Evolutionary conservation across 1,139 yeast genomes (phyloP).

Genomic region (Pichia norvegensis): DNA sequence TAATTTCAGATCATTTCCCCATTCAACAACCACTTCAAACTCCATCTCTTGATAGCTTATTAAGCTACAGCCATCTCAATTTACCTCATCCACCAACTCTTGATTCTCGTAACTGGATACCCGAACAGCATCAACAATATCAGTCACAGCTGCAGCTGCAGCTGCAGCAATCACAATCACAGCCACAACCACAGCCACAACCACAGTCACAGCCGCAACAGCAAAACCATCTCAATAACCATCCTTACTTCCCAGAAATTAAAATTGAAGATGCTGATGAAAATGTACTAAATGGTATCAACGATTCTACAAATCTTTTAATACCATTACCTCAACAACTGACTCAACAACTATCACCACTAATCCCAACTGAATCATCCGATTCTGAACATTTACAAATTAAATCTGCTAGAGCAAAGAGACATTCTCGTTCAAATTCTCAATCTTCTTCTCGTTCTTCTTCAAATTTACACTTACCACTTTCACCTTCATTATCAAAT

Average conservation of each 20-base stretch:
- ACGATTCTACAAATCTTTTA: background rate
- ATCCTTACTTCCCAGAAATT: constrained; percentile 10
- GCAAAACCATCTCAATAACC: background rate
- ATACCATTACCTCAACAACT: background rate
- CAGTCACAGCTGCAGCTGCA: background rate
- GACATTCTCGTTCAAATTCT: background rate
- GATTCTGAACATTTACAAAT: constrained; percentile 4
- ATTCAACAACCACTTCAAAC: background rate
- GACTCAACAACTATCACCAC: background rate
- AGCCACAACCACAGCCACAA: background rate
- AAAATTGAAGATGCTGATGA: constrained; percentile 19
- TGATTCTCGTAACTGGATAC: background rate
- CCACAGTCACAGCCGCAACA: background rate
- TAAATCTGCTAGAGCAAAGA: background rate
- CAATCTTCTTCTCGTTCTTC: background rate
- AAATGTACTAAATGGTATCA: too few relatives aligned
- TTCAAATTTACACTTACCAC: background rate
- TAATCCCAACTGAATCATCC: background rate
- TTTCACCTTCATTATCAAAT: background rate
- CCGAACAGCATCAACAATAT: background rate
- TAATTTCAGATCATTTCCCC: background rate
- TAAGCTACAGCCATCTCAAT: background rate
- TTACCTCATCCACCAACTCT: background rate
- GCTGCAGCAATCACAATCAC: background rate
- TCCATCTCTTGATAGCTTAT: background rate